phyloP scores from a whole-genome alignment of 176 grass and related monocot genomes.

The Ampelocalamus luodianensis region DNA sequence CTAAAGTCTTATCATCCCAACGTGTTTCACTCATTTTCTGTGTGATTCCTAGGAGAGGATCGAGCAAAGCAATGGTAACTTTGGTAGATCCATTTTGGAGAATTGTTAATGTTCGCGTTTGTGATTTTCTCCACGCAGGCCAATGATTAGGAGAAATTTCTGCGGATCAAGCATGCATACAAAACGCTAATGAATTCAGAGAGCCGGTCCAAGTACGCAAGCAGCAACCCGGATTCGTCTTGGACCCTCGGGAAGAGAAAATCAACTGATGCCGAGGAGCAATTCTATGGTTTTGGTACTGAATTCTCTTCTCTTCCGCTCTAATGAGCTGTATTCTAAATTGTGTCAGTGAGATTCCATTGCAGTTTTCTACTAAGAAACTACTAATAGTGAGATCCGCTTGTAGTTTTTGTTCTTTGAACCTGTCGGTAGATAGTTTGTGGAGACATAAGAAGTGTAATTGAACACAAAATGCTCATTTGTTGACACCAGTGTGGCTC shows the following conservation, averaged over 20 bases:
- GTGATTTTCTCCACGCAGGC: slow-evolving; percentile 37
- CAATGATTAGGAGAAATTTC: slow-evolving; percentile 81
- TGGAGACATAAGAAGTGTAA: background rate
- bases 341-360: background rate
- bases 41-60: background rate
- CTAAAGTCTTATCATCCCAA: background rate
- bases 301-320: slow-evolving; percentile 32
- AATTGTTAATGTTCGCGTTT: background rate
- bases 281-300: slow-evolving; percentile 88
- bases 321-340: background rate
- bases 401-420: background rate
- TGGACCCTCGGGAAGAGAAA: slow-evolving; percentile 42
- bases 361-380: background rate
- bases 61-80: background rate
- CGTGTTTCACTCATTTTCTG: background rate
- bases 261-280: slow-evolving; percentile 51
- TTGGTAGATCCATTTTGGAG: background rate
- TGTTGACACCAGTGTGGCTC: slow-evolving; percentile 14
- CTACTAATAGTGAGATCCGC: background rate
- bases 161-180: slow-evolving; percentile 94
- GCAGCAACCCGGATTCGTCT: slow-evolving; percentile 51
- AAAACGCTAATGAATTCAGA: slow-evolving; percentile 82
- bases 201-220: slow-evolving; percentile 59
- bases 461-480: background rate
- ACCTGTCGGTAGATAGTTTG: background rate